phyloP scores from a whole-genome alignment of 2,329 filamentous ascomycete genomes.

The Alternaria angustiovoidea region DNA sequence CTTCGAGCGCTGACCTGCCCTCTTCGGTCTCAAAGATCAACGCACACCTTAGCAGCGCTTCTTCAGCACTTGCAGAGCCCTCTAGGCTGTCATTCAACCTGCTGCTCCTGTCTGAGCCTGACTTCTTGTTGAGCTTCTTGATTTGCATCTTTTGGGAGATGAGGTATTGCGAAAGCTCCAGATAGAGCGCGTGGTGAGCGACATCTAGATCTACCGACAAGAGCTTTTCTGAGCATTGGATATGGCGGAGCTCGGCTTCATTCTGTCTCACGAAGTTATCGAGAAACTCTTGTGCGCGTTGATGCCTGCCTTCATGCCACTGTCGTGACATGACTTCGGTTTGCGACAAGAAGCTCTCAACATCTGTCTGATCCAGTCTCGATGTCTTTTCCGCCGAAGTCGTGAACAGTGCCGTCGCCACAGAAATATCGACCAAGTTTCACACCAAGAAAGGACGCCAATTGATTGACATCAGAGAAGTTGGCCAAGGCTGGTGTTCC shows the following conservation, averaged over 20 bases:
- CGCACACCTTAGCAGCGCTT: constrained; percentile 61
- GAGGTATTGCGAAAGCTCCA: constrained; percentile 63
- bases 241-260: constrained; percentile 45
- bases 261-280: constrained; percentile 59
- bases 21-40: constrained; percentile 26
- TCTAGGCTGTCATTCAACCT: constrained; percentile 58
- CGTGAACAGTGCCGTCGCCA: constrained; percentile 54
- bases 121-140: constrained; percentile 49
- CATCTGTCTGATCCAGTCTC: constrained; percentile 45
- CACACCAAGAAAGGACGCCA: constrained; percentile 65
- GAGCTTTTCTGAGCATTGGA: constrained; percentile 56
- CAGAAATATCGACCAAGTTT: constrained; percentile 64
- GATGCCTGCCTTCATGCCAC: constrained; percentile 62
- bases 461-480: constrained; percentile 67
- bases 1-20: constrained; percentile 24
- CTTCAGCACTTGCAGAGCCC: constrained; percentile 58
- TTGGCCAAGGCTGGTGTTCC: constrained; percentile 67
- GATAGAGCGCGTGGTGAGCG: constrained; percentile 62
- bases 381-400: constrained; percentile 58
- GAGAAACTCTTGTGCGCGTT: constrained; percentile 64
- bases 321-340: constrained; percentile 58
- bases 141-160: constrained; percentile 60
- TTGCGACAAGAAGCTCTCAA: constrained; percentile 65
- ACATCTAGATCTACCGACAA: constrained; percentile 55
- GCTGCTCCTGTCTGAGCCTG: constrained; percentile 46